Evolutionary conservation across 805 yeast species (phyloP), one percentile per base, ranked within the genome.

Genomic region (Wickerhamiella kazuoi): DNA sequence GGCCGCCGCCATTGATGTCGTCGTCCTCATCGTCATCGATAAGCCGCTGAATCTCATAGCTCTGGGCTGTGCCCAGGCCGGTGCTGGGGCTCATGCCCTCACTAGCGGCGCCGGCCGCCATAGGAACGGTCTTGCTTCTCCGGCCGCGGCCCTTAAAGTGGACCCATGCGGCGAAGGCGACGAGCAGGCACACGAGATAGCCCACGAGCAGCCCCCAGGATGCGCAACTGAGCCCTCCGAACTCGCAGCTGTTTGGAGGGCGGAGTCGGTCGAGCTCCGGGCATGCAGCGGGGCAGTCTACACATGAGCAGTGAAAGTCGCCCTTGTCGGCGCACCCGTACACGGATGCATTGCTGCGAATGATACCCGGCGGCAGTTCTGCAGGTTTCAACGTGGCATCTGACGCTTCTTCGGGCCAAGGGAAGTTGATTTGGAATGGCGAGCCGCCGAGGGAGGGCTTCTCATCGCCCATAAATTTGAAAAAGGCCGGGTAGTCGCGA

Each of bases 371-470:
- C 11, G 35, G 35, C 13, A 18, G 13, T 6, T 11, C 11, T n/a
- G n/a, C n/a, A n/a, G n/a, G n/a, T 11, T 23, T 23, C 9, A 6
- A 6, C 6, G 11, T 49, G 47, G 78, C 90, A 45, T 73, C 67
- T 54, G 95, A 83, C 8, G 44, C 34, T 13, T 31, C 21, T 31
- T 15, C 51, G 21, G 62, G 61, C 61, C 73, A 81, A 2, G 63
- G 59, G 56, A 74, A 84, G 54, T 84, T 78, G 44, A 87, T 86
- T 55, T 87, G 97, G 55, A 87, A 83, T 0, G 96, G 96, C 0
- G 94, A 82, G 0, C 98, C 98, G 1, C 97, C 96, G 3, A 87
- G 63, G 50, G 82, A 48, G 0, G 97, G 97, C 56, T 87, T 86
- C 49, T 83, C 93, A 54, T 87, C 97, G 11, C 97, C 97, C 38